Percentiles rank a stretch among this genome's conserved stretches.
Evolutionary conservation across 2,329 filamentous ascomycete genomes (phyloP).

Genomic region (Aspergillus alliaceus): DNA sequence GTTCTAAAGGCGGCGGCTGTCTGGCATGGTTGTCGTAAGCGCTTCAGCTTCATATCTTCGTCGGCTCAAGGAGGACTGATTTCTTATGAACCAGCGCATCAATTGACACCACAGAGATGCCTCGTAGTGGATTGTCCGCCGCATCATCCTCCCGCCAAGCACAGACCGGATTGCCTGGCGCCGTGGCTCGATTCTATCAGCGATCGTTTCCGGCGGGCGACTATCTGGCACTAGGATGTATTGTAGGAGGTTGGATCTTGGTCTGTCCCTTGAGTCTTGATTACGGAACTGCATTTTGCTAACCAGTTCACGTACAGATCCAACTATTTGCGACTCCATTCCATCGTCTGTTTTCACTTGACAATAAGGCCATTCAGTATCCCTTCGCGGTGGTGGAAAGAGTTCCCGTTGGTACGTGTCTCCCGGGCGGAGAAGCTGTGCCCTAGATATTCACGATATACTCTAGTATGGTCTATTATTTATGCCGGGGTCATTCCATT

Average conservation of each 20-base stretch:
- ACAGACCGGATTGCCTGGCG: constrained; percentile 44
- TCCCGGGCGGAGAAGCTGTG: neutral
- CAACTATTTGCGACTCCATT: constrained; percentile 76
- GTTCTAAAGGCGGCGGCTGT: neutral
- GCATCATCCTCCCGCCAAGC: constrained; percentile 23
- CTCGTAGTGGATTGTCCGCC: constrained; percentile 28
- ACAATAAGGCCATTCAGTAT: constrained; percentile 79
- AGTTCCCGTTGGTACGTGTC: constrained; percentile 68
- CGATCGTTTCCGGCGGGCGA: constrained; percentile 84
- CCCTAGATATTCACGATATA: neutral
- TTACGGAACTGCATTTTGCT: neutral
- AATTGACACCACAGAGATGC: constrained; percentile 20
- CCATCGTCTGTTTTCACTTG: constrained; percentile 89
- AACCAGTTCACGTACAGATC: constrained; percentile 47
- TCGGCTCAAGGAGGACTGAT: neutral
- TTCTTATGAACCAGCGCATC: neutral
- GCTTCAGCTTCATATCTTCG: neutral
- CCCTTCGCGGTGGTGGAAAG: constrained; percentile 82
- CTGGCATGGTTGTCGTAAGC: neutral
- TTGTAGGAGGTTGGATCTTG: constrained; percentile 63
- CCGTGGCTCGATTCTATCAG: constrained; percentile 55
- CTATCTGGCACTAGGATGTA: constrained; percentile 73
- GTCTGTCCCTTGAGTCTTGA: constrained; percentile 19
- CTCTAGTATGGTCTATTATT: constrained; percentile 65
- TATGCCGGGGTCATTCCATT: constrained; percentile 76